These are phyloP conservation scores for Oehlia diaphana DNA, from an alignment of 192 early-diverging fungal species.

Conservation along the genomic window DNA sequence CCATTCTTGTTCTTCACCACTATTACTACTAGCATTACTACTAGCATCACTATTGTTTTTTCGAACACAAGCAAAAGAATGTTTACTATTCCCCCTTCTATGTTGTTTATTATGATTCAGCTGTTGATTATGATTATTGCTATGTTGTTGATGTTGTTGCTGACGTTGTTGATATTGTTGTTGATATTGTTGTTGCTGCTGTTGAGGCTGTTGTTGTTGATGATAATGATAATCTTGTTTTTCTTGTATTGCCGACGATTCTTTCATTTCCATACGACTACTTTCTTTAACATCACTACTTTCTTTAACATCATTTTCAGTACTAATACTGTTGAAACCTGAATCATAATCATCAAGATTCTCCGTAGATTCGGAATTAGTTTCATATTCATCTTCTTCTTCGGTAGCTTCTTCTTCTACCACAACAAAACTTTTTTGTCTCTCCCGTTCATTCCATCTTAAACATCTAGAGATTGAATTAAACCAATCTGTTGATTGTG, in stretches of 20 bases:
- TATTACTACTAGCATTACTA: constrained; percentile 1
- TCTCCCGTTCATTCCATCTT: constrained; percentile 90
- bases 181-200: background rate
- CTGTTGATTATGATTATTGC: background rate
- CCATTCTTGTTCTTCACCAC: constrained; percentile 24
- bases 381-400: background rate
- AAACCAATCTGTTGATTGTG: constrained; percentile 90
- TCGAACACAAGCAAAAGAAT: constrained; percentile 25
- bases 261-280: background rate
- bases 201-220: too few species aligned
- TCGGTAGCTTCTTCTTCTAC: constrained; percentile 34
- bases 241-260: background rate
- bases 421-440: constrained; percentile 79
- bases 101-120: background rate
- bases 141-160: background rate
- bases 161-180: background rate
- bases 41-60: background rate
- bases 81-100: background rate
- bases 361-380: background rate
- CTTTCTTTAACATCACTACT: background rate
- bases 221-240: background rate
- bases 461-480: constrained; percentile 78
- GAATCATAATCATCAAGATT: background rate
- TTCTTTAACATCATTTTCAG: background rate
- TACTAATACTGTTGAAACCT: background rate